Conservation (phyloP, 768 basidiomycete species). For the Suillus hirtellus region DNA sequence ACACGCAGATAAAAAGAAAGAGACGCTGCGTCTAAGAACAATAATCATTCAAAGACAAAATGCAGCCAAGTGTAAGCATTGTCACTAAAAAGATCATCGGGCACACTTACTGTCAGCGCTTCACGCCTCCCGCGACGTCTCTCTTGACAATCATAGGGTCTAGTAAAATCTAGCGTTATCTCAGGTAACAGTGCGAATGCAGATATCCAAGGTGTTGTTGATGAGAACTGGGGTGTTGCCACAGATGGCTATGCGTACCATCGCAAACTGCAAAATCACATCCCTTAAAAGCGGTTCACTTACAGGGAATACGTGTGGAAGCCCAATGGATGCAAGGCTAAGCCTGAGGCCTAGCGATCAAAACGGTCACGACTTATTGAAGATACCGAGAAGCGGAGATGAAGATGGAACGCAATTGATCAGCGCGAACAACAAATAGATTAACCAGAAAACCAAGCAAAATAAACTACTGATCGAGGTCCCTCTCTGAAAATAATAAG, state of each 20-base stretch:
- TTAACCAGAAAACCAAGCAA: neutral
- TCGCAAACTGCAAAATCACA: neutral
- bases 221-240: neutral
- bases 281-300: neutral
- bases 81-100: too few relatives aligned
- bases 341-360: neutral
- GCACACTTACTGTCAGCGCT: too few relatives aligned
- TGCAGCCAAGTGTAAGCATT: too few relatives aligned
- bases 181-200: neutral
- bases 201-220: neutral
- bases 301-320: neutral
- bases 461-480: neutral
- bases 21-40: too few relatives aligned
- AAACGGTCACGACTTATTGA: neutral
- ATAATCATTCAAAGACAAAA: too few relatives aligned
- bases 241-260: neutral
- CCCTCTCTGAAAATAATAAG: slow-evolving; percentile 1
- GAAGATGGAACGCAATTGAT: neutral
- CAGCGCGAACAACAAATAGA: neutral
- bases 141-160: too few relatives aligned
- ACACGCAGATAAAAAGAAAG: too few relatives aligned
- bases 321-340: neutral
- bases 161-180: too few relatives aligned
- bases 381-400: neutral
- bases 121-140: too few relatives aligned